Percentiles rank a stretch among this genome's conserved stretches.
phyloP scores from a whole-genome alignment of 2,329 filamentous ascomycete species.

The Penicillium hesseltinei region DNA sequence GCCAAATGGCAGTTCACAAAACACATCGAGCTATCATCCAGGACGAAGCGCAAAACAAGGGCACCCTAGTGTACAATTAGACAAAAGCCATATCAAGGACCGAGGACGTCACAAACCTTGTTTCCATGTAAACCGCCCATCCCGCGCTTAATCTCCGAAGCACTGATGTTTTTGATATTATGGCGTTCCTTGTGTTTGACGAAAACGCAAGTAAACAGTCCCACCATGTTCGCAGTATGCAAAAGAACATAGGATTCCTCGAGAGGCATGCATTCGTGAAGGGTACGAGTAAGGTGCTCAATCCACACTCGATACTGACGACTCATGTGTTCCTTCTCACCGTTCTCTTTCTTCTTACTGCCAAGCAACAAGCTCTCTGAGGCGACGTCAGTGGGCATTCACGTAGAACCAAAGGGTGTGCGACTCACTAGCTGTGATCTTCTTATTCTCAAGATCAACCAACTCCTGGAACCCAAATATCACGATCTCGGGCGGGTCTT shows the following conservation, averaged over 20 bases:
- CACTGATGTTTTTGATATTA: conserved; percentile 73
- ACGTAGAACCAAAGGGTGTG: background rate
- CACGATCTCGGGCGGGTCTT: conserved; percentile 79
- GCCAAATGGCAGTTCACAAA: conserved; percentile 97
- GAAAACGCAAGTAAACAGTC: conserved; percentile 93
- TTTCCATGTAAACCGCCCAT: conserved; percentile 96
- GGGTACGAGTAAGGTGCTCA: conserved; percentile 76
- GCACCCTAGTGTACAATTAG: conserved; percentile 59
- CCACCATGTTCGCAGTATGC: conserved; percentile 86
- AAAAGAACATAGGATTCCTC: conserved; percentile 79
- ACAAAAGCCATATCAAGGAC: background rate
- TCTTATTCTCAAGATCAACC: conserved; percentile 97
- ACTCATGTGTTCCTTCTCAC: conserved; percentile 83
- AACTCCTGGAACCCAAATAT: conserved; percentile 97
- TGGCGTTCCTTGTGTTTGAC: conserved; percentile 76
- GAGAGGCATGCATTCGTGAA: conserved; percentile 79
- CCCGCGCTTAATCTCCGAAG: conserved; percentile 86
- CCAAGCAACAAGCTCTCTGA: conserved; percentile 76
- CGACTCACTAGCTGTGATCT: conserved; percentile 79
- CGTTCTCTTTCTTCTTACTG: conserved; percentile 75
- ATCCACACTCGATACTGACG: conserved; percentile 97
- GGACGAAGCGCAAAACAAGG: conserved; percentile 81
- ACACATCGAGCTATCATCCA: conserved; percentile 92
- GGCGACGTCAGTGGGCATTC: conserved; percentile 27
- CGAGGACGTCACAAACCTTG: conserved; percentile 55